phyloP scores from a whole-genome alignment of 2,329 filamentous ascomycete genomes.

The Cercospora brassicicola region DNA sequence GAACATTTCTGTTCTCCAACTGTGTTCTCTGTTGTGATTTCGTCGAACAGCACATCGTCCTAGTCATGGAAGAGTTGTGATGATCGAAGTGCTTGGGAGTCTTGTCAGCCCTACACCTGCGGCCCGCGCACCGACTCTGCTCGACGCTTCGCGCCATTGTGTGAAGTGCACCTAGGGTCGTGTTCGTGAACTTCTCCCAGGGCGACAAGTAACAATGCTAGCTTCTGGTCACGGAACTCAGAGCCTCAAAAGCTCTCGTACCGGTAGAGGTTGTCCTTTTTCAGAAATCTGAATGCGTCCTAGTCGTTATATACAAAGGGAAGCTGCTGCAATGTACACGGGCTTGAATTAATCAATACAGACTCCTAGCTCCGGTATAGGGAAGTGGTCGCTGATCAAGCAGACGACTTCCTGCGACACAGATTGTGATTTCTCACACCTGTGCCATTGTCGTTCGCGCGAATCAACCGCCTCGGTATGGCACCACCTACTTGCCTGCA shows the following conservation, averaged over 20 bases:
- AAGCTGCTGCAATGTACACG: neutral
- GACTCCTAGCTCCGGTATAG: neutral
- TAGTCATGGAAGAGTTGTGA: neutral
- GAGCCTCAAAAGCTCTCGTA: neutral
- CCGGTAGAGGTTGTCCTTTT: neutral
- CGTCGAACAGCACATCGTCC: neutral
- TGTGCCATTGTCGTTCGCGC: neutral
- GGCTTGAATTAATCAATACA: neutral
- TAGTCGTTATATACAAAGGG: neutral
- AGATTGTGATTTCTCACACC: neutral
- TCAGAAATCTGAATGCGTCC: neutral
- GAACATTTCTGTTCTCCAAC: neutral
- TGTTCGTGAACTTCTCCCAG: neutral
- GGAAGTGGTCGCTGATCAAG: neutral
- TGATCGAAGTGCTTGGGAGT: neutral
- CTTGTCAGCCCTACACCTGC: neutral
- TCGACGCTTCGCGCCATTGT: neutral
- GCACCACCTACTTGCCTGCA: conserved; percentile 14
- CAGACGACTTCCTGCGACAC: neutral
- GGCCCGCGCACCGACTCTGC: neutral
- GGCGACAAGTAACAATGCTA: neutral
- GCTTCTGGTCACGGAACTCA: neutral
- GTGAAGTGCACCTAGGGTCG: neutral
- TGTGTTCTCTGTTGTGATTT: neutral
- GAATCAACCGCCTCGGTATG: neutral